A percentile compares a stretch with the other conserved stretches of the same genome.
These are phyloP conservation scores for Chamaecyparis obtusa DNA, from an alignment of 75 land plant species.

Conservation along the genomic window DNA sequence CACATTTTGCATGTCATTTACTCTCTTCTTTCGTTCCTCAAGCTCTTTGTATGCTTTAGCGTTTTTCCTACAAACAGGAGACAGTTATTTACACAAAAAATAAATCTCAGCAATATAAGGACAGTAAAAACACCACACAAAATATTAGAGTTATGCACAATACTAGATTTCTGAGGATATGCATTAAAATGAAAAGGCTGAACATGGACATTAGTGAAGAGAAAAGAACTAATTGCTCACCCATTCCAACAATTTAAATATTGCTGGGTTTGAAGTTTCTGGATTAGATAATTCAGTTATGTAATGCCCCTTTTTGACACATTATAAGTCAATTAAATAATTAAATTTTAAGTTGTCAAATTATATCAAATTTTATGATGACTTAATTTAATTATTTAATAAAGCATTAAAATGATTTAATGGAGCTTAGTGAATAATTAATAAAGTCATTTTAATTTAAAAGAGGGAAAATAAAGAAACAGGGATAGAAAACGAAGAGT, in stretches of 20 bases:
- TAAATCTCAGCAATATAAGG: not conserved
- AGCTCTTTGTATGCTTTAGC: conserved; percentile 64
- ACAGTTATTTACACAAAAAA: not conserved
- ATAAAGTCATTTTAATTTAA: no score
- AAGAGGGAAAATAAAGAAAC: no score
- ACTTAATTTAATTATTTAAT: no score
- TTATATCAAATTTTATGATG: no score
- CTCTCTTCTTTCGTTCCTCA: conserved; percentile 61
- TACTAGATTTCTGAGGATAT: not conserved
- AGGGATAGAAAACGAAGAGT: no score
- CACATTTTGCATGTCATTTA: conserved; percentile 50
- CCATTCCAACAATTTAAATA: not conserved
- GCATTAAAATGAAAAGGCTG: not conserved
- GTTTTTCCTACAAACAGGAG: conserved; percentile 42
- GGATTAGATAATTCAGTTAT: not conserved
- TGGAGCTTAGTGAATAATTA: no score
- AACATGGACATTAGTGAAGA: not conserved
- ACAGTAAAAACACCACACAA: not conserved
- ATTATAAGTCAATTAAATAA: no score
- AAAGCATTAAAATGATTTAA: no score
- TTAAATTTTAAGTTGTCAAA: no score
- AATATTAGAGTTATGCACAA: not conserved
- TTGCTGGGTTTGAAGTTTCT: not conserved
- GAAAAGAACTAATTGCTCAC: not conserved
- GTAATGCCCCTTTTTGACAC: no score